Conservation (phyloP, 345 rosid species). For the Dovyalis caffra region DNA sequence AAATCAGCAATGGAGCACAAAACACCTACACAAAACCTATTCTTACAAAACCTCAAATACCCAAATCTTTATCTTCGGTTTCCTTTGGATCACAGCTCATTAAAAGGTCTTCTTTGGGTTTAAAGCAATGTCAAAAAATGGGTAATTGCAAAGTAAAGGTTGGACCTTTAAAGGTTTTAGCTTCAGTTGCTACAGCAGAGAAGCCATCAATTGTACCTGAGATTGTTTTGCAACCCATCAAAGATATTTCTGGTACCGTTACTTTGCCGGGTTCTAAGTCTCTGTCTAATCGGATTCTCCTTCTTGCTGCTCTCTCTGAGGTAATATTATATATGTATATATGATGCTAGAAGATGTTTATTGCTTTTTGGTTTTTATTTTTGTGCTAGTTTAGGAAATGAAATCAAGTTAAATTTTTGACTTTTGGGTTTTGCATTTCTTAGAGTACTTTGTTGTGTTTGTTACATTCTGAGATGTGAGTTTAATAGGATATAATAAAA, state of each 20-base stretch:
- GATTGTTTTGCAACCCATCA: conserved; percentile 78
- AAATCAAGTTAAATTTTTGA: neutral
- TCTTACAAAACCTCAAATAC: conserved; percentile 27
- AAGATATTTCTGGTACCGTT: conserved; percentile 77
- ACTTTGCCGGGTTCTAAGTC: conserved; percentile 94
- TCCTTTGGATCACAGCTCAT: conserved; percentile 42
- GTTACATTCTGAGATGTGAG: neutral
- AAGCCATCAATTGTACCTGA: conserved; percentile 65
- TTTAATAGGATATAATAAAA: neutral
- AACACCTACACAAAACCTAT: conserved; percentile 27
- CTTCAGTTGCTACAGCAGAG: conserved; percentile 61
- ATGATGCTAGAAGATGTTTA: neutral
- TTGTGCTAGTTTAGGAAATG: neutral
- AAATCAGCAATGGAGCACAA: conserved; percentile 44
- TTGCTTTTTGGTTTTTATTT: neutral
- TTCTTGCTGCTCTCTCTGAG: conserved; percentile 91
- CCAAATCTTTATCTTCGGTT: conserved; percentile 29
- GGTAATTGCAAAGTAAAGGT: conserved; percentile 1
- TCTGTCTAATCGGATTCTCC: conserved; percentile 84
- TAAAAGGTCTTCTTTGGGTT: conserved; percentile 31
- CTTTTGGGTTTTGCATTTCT: neutral
- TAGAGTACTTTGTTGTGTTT: neutral
- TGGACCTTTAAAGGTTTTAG: conserved; percentile 39
- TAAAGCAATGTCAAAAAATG: conserved; percentile 26
- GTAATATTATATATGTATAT: conserved; percentile 27